Percentiles rank a stretch among this genome's conserved stretches.
Conservation (phyloP, 352 stramenopile genomes). For the Thalassiosira hispida region DNA sequence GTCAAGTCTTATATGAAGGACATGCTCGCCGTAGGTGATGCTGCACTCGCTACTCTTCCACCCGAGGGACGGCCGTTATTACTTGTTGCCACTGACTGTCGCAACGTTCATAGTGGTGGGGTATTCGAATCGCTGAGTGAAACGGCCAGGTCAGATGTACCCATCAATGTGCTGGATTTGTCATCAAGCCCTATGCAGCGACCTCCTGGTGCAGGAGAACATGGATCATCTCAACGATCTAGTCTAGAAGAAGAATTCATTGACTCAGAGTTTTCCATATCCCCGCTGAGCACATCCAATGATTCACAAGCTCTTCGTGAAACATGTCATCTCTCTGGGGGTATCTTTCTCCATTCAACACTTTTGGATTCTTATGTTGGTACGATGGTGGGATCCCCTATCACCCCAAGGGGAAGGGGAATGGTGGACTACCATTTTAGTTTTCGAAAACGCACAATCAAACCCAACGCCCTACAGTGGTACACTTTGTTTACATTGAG, state of each 20-base stretch:
- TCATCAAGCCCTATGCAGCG: slow-evolving; percentile 29
- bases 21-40: slow-evolving; percentile 77
- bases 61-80: slow-evolving; percentile 70
- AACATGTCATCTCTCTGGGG: slow-evolving; percentile 62
- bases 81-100: slow-evolving; percentile 74
- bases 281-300: slow-evolving; percentile 71
- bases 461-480: slow-evolving; percentile 82
- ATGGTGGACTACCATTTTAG: slow-evolving; percentile 72
- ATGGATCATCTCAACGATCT: slow-evolving; percentile 10
- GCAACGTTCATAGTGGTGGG: slow-evolving; percentile 72
- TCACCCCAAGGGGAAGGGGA: slow-evolving; percentile 21
- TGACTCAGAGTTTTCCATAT: slow-evolving; percentile 28
- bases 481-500: slow-evolving; percentile 77
- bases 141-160: slow-evolving; percentile 66
- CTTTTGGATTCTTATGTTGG: slow-evolving; percentile 57
- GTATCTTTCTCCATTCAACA: slow-evolving; percentile 70
- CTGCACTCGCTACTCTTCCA: slow-evolving; percentile 68
- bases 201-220: neutral
- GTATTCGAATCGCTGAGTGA: slow-evolving; percentile 70
- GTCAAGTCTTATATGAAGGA: slow-evolving; percentile 69
- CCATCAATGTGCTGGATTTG: slow-evolving; percentile 75
- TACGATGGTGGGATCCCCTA: slow-evolving; percentile 51
- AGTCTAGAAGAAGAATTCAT: neutral
- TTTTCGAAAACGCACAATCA: slow-evolving; percentile 66
- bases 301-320: slow-evolving; percentile 68